These are phyloP conservation scores for Liriodendron chinense DNA, from an alignment of 164 flowering plant genomes.

Conservation along the genomic window DNA sequence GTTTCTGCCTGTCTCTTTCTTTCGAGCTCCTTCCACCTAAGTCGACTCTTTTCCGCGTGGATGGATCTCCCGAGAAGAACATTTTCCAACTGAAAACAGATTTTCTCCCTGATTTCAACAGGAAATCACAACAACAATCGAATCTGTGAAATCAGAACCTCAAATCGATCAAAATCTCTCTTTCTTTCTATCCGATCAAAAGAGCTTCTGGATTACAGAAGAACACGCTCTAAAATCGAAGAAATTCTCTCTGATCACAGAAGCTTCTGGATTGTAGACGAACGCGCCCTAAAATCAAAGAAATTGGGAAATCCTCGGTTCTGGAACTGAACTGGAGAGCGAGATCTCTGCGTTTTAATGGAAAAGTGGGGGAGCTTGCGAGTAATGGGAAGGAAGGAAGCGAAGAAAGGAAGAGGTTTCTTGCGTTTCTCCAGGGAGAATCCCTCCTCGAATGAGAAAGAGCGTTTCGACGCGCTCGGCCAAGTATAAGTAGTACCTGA, in stretches of 20 bases:
- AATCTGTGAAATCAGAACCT: background rate
- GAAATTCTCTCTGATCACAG: background rate
- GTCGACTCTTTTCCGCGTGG: constrained; percentile 84
- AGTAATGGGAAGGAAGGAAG: background rate
- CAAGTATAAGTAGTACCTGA: too few relatives aligned
- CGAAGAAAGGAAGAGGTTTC: background rate
- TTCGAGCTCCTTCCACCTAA: constrained; percentile 93
- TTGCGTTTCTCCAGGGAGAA: background rate
- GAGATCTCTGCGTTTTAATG: background rate
- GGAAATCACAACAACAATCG: background rate
- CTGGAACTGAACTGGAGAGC: background rate
- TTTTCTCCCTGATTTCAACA: background rate
- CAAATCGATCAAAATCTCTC: background rate
- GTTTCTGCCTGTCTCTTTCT: constrained; percentile 86
- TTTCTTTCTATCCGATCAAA: too few relatives aligned
- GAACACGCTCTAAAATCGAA: background rate
- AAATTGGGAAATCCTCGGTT: background rate
- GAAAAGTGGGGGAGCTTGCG: background rate
- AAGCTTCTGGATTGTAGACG: background rate
- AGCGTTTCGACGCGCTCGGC: too few relatives aligned
- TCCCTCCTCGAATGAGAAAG: background rate
- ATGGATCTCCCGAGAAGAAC: constrained; percentile 85
- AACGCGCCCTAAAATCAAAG: background rate
- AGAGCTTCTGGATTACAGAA: background rate
- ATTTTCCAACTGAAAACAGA: constrained; percentile 23